Percentiles rank a stretch among this genome's conserved stretches.
Conservation (phyloP, 83 land plant genomes). For the Picea engelmannii region DNA sequence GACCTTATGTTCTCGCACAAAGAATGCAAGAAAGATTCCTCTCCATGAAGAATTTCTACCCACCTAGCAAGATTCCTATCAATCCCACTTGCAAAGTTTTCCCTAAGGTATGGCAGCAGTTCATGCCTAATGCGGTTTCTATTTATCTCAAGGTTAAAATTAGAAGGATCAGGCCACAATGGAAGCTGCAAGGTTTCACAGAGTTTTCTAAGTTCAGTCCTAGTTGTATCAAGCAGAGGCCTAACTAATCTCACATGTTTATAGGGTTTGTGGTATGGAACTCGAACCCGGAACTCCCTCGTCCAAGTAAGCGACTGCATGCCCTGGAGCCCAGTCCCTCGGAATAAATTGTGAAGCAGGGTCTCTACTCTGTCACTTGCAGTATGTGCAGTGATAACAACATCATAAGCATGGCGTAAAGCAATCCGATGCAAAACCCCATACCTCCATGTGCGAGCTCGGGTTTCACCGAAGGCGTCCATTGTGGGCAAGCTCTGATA, state of each 20-base stretch:
- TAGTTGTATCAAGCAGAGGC: no score
- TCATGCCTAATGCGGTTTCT: no score
- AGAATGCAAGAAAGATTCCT: conserved; percentile 20
- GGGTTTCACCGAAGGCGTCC: no score
- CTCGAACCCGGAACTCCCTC: conserved; percentile 1
- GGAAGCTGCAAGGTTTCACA: no score
- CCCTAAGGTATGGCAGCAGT: conserved; percentile 22
- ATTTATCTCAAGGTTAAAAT: no score
- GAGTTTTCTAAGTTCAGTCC: no score
- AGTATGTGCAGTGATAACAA: conserved; percentile 38
- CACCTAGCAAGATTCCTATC: conserved; percentile 32
- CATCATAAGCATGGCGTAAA: conserved; percentile 19
- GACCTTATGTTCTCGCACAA: conserved; percentile 25
- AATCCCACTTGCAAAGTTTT: conserved; percentile 19
- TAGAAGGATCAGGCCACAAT: no score
- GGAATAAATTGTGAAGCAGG: conserved; percentile 32
- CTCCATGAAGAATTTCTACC: conserved; percentile 36
- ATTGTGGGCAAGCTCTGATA: no score
- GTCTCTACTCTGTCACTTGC: conserved; percentile 42
- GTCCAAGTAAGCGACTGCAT: conserved; percentile 36
- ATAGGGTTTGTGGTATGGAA: no score
- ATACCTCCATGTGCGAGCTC: conserved; percentile 22
- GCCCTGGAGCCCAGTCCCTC: conserved; percentile 32
- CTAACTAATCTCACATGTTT: no score
- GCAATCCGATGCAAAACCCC: conserved; percentile 32